Base-by-base conservation (phyloP, 1,284 basidiomycete species). In the Phellinidium pouzarii region DNA sequence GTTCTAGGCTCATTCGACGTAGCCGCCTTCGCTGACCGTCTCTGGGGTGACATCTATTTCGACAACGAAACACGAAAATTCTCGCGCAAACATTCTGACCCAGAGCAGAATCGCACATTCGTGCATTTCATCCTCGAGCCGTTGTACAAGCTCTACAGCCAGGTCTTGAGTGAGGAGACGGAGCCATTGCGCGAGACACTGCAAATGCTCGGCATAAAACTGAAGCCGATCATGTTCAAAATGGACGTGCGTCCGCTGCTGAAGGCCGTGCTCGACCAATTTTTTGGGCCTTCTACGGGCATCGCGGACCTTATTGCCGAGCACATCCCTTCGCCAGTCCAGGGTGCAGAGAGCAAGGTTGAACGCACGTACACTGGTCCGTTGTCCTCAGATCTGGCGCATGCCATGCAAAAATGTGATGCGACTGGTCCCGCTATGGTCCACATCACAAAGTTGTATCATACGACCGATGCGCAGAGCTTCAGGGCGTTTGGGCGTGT, bases 21-120 rank as follows among this genome's bases (percentile, higher is more conserved):
- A 12, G 60, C 70, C 31, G 73, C 78, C 1, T 89, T 90, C 60
- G 91, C 94, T 14, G 80, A 83, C 61, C 83, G 96, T 37, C 80
- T 99, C 9, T 99, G 96, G 96, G 96, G 96, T 23, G 95, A 99
- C 70, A 93, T 99, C 64, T 99, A 93, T 74, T 98, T 91, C 71
- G 82, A 93, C 68, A 65, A 75, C 34, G 84, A 89, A 49, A 78
- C 75, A 12, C 84, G 93, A 59, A 96, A 94, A 68, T 99, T 99
- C 67, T 86, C 84, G 5, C 82, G 93, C 50, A 93, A 90, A 64
- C 81, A 84, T 23, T 72, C 79, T 1, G 91, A 94, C 59, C 82
- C 90, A 0, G 91, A 94, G 63, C 77, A 83, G 31, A 81, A 82
- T 57, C 81, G 96, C 36, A 85, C 88, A 38, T 99, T 99, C 64